Percentiles rank a stretch among this genome's conserved stretches.
These are phyloP conservation scores for Ophiostoma sp. DNA, from an alignment of 2,329 filamentous ascomycete species.

Conservation along the genomic window DNA sequence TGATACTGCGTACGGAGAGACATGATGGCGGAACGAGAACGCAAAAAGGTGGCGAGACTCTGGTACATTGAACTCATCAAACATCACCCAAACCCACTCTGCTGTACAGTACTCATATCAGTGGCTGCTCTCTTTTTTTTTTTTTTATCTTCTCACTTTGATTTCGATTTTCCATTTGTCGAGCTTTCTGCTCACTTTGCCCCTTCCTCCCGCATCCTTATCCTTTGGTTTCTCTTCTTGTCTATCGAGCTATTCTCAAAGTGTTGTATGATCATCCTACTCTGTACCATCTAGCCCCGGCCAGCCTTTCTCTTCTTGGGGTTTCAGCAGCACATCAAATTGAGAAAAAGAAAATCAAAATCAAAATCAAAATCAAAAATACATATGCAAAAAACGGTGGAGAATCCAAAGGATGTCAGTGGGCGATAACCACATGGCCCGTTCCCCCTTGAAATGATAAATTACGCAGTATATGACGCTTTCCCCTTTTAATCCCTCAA, in stretches of 20 bases:
- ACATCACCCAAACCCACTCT: constrained; percentile 5
- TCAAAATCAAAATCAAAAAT: background rate
- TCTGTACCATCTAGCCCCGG: background rate
- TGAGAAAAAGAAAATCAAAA: background rate
- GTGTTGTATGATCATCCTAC: background rate
- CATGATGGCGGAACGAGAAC: background rate
- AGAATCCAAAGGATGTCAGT: background rate
- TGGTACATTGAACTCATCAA: background rate
- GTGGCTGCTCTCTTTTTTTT: background rate
- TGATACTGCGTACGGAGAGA: background rate
- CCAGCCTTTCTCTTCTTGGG: background rate
- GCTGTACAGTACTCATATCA: background rate
- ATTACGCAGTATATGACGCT: constrained; percentile 10
- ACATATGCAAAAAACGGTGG: background rate
- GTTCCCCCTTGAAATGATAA: constrained; percentile 8
- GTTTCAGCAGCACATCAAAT: constrained; percentile 11
- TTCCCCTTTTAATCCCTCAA: background rate
- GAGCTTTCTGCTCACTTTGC: background rate
- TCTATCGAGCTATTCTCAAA: background rate
- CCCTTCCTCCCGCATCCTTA: constrained; percentile 1
- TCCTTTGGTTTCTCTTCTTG: background rate
- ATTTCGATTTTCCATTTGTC: background rate
- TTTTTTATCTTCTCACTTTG: background rate
- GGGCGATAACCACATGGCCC: constrained; percentile 11
- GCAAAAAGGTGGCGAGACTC: background rate